Conservation (phyloP, 306 rosid genomes). For the Abrus pulchellus region DNA sequence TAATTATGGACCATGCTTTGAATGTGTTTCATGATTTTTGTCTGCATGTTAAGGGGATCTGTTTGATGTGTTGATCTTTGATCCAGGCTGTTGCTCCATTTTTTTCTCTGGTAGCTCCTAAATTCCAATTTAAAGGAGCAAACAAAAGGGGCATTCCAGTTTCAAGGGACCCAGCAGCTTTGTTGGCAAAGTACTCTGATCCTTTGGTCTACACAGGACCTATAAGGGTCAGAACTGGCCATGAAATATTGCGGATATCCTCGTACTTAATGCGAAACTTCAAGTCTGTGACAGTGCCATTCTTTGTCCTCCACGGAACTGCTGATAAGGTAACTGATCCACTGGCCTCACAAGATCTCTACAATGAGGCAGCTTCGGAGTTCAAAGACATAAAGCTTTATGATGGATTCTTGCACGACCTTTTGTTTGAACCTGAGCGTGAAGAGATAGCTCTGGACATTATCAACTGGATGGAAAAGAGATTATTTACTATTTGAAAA, state of each 20-base stretch:
- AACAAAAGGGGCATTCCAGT: slow-evolving; percentile 99
- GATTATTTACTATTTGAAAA: slow-evolving; percentile 51
- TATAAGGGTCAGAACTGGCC: slow-evolving; percentile 94
- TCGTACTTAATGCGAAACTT: slow-evolving; percentile 73
- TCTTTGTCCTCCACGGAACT: slow-evolving; percentile 97
- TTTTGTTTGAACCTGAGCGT: slow-evolving; percentile 93
- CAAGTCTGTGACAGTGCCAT: slow-evolving; percentile 83
- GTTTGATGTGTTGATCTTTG: slow-evolving; percentile 37
- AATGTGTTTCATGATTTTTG: slow-evolving; percentile 1
- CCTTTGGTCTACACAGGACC: slow-evolving; percentile 98
- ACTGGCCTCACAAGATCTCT: slow-evolving; percentile 87
- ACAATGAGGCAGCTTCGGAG: slow-evolving; percentile 77
- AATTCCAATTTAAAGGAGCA: slow-evolving; percentile 94
- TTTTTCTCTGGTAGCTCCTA: slow-evolving; percentile 85
- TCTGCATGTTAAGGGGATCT: slow-evolving; percentile 5
- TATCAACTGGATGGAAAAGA: slow-evolving; percentile 88
- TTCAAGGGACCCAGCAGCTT: slow-evolving; percentile 93
- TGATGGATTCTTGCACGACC: slow-evolving; percentile 94
- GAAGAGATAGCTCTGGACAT: slow-evolving; percentile 86
- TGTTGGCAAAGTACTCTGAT: slow-evolving; percentile 91
- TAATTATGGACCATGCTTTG: slow-evolving; percentile 1
- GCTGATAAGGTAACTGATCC: slow-evolving; percentile 98
- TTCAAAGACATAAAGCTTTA: slow-evolving; percentile 90
- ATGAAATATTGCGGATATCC: slow-evolving; percentile 90
- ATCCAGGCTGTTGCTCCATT: slow-evolving; percentile 91